These are phyloP conservation scores for Sequoia sempervirens DNA, from an alignment of 75 land plant species.

Conservation along the genomic window DNA sequence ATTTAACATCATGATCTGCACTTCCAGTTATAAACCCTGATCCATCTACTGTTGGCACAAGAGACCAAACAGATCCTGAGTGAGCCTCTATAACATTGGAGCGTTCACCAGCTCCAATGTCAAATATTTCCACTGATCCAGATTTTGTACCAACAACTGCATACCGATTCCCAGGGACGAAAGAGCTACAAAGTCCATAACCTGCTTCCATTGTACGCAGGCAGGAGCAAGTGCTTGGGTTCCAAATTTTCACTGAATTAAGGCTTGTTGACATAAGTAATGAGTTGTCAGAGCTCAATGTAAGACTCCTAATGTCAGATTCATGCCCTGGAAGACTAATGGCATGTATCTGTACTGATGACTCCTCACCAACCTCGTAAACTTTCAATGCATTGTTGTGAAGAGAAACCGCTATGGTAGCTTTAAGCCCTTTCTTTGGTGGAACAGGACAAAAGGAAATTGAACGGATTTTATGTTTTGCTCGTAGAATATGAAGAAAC, in stretches of 20 bases:
- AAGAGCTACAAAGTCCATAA: slow-evolving; percentile 73
- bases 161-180: slow-evolving; percentile 74
- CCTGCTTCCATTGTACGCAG: slow-evolving; percentile 91
- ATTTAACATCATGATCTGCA: slow-evolving; percentile 88
- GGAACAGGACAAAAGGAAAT: slow-evolving; percentile 66
- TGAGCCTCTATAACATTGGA: slow-evolving; percentile 78
- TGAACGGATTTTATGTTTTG: slow-evolving; percentile 74
- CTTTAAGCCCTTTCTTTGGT: slow-evolving; percentile 42
- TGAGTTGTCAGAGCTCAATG: slow-evolving; percentile 71
- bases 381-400: slow-evolving; percentile 79
- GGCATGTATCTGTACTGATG: slow-evolving; percentile 29
- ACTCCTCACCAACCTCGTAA: slow-evolving; percentile 50
- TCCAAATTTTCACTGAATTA: slow-evolving; percentile 90
- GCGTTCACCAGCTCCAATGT: slow-evolving; percentile 75
- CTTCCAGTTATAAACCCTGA: slow-evolving; percentile 89
- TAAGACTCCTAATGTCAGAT: slow-evolving; percentile 79
- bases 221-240: slow-evolving; percentile 84
- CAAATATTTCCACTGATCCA: slow-evolving; percentile 81
- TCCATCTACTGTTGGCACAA: slow-evolving; percentile 68
- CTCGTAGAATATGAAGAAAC: slow-evolving; percentile 51
- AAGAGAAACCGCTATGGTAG: slow-evolving; percentile 64
- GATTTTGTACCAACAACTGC: slow-evolving; percentile 88
- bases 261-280: slow-evolving; percentile 94
- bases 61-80: slow-evolving; percentile 56
- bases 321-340: slow-evolving; percentile 88